These are phyloP conservation scores for Blastocystis sp. DNA, from an alignment of 352 stramenopile species.

Conservation along the genomic window DNA sequence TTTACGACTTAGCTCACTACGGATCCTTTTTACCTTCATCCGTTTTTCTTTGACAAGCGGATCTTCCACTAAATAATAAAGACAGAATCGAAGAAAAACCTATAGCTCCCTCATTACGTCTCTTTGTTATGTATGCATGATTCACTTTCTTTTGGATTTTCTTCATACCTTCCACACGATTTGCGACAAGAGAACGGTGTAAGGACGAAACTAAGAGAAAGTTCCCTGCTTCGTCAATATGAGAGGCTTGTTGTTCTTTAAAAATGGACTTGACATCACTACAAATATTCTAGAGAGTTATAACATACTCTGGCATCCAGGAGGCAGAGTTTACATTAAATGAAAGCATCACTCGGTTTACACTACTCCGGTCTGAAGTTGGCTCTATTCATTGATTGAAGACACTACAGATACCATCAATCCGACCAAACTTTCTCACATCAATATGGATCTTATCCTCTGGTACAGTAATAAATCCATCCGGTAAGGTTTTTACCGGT, in stretches of 20 bases:
- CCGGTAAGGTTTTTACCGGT: background rate
- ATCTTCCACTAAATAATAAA: constrained; percentile 6
- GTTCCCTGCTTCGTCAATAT: constrained; percentile 18
- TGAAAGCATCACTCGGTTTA: constrained; percentile 2
- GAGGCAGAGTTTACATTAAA: constrained; percentile 25
- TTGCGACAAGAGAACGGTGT: constrained; percentile 41
- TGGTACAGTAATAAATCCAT: constrained; percentile 3
- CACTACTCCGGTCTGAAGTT: background rate
- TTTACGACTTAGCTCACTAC: constrained; percentile 36
- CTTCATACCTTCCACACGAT: constrained; percentile 30
- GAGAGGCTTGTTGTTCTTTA: constrained; percentile 12
- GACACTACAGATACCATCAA: background rate
- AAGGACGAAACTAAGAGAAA: constrained; percentile 25
- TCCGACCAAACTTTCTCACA: constrained; percentile 29
- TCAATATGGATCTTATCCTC: constrained; percentile 44
- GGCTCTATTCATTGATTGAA: background rate
- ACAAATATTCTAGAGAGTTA: background rate
- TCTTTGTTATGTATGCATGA: constrained; percentile 15
- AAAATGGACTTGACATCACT: constrained; percentile 28
- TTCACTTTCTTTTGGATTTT: constrained; percentile 59
- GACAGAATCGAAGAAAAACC: background rate
- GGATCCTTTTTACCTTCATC: constrained; percentile 15
- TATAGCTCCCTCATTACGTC: background rate
- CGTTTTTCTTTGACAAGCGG: constrained; percentile 36
- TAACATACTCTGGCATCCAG: constrained; percentile 36